These are phyloP conservation scores for Cymbidium sinense DNA, from an alignment of 106 monocot species.

Conservation along the genomic window DNA sequence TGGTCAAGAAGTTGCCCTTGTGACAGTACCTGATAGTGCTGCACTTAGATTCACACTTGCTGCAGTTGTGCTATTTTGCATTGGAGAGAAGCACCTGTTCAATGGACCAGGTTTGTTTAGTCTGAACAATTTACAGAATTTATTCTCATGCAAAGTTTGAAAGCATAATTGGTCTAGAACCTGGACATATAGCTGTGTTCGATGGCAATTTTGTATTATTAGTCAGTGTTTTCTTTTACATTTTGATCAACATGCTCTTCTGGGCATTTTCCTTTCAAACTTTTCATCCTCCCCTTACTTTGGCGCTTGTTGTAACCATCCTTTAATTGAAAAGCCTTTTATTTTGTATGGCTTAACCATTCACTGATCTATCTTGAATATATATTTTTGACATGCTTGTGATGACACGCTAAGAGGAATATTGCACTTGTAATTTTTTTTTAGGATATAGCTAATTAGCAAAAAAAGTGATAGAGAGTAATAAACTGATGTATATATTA, in stretches of 20 bases:
- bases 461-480: background rate
- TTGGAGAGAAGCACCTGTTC: slow-evolving; percentile 5
- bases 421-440: background rate
- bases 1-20: background rate
- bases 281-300: background rate
- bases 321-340: background rate
- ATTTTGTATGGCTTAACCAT: too few relatives aligned
- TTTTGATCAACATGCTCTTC: background rate
- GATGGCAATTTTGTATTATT: slow-evolving; percentile 1
- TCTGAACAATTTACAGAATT: slow-evolving; percentile 4
- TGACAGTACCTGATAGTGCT: background rate
- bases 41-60: background rate
- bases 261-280: slow-evolving; percentile 1
- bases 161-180: background rate
- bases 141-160: background rate
- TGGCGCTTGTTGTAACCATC: too few relatives aligned
- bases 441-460: background rate
- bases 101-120: slow-evolving; percentile 21
- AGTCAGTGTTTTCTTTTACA: background rate
- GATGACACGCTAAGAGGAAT: background rate
- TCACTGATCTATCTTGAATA: background rate
- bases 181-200: background rate
- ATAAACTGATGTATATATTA: background rate
- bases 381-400: background rate
- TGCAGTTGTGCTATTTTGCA: slow-evolving; percentile 7